Evolutionary conservation across 306 rosid genomes (phyloP).

Genomic region (Inga laurina): DNA sequence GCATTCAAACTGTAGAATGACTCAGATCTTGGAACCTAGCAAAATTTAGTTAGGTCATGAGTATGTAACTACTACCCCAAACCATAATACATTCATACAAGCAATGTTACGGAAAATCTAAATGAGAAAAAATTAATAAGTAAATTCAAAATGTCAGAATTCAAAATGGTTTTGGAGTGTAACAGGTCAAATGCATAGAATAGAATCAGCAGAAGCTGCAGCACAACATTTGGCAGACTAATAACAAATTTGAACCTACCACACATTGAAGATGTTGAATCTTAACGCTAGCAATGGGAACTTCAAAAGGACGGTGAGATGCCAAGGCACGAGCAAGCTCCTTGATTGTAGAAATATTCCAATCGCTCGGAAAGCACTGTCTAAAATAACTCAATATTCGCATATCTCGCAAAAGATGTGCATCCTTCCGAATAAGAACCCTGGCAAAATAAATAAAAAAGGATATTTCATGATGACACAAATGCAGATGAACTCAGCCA

Average conservation of each 20-base stretch:
- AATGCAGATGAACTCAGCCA: neutral
- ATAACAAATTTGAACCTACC: constrained; percentile 51
- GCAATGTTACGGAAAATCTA: neutral
- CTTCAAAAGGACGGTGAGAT: constrained; percentile 82
- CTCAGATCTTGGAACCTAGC: constrained; percentile 77
- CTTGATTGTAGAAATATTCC: constrained; percentile 70
- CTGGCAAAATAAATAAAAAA: constrained; percentile 39
- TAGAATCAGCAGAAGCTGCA: neutral
- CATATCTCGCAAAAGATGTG: constrained; percentile 65
- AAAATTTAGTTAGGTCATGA: constrained; percentile 26
- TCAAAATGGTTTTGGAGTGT: constrained; percentile 5
- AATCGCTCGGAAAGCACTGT: constrained; percentile 70
- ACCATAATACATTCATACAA: constrained; percentile 13
- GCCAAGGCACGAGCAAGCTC: constrained; percentile 87
- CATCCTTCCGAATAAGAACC: constrained; percentile 72
- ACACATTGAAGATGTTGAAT: constrained; percentile 71
- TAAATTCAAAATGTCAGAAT: neutral
- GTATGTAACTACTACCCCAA: neutral
- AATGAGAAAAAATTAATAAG: constrained; percentile 6
- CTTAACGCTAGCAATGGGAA: constrained; percentile 80
- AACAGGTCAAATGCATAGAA: constrained; percentile 27
- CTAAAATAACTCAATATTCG: constrained; percentile 86
- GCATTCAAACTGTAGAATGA: constrained; percentile 75
- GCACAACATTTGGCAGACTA: neutral
- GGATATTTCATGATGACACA: neutral